Evolutionary conservation across 257 asterid genomes (phyloP).

Genomic region (Leonotis leonurus): DNA sequence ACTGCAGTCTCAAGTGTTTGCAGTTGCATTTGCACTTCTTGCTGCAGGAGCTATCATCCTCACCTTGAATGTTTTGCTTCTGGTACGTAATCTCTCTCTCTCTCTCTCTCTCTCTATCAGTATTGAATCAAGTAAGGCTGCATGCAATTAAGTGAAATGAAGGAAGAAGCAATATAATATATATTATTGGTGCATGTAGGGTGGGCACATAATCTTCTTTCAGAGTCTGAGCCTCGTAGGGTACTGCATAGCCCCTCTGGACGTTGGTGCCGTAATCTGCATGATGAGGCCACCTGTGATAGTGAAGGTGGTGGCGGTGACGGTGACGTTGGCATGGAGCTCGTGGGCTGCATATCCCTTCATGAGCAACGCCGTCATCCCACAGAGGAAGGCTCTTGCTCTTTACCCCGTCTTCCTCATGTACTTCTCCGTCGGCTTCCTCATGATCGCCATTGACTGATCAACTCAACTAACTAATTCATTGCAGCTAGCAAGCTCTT

Average conservation of each 20-base stretch:
- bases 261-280: constrained; percentile 72
- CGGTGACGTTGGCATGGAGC: constrained; percentile 81
- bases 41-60: constrained; percentile 92
- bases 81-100: constrained; percentile 41
- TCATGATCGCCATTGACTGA: constrained; percentile 74
- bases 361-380: constrained; percentile 80
- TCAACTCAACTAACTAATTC: too few relatives aligned
- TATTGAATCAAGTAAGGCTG: too few relatives aligned
- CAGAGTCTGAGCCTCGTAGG: constrained; percentile 95
- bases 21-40: constrained; percentile 82
- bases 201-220: constrained; percentile 94
- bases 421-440: constrained; percentile 87
- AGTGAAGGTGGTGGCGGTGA: constrained; percentile 60
- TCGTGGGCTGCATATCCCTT: constrained; percentile 99
- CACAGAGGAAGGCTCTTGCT: constrained; percentile 85
- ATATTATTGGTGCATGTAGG: constrained; percentile 28
- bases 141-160: too few relatives aligned
- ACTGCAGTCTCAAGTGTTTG: constrained; percentile 94
- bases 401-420: constrained; percentile 82
- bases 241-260: constrained; percentile 86
- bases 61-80: constrained; percentile 79
- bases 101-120: background rate
- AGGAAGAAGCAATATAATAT: too few relatives aligned
- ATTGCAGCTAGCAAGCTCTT: too few relatives aligned
- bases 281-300: constrained; percentile 58